These are phyloP conservation scores for Rosa lucieae DNA, from an alignment of 306 rosid species.

Conservation along the genomic window DNA sequence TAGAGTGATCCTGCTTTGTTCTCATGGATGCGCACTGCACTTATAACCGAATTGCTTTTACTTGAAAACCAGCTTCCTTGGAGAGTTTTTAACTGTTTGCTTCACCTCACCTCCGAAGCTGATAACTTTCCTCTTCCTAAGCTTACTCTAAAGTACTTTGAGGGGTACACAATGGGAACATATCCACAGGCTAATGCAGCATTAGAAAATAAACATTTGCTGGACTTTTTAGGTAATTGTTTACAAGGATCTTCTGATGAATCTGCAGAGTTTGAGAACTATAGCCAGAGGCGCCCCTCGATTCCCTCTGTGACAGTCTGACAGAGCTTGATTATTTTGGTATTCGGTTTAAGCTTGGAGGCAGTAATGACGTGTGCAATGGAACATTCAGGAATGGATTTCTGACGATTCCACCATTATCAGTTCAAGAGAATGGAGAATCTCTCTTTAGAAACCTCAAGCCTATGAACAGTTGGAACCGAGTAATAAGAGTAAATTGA, in stretches of 20 bases:
- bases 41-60: neutral
- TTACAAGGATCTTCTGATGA: neutral
- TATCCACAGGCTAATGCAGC: neutral
- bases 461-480: conserved; percentile 6
- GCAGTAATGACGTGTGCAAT: neutral
- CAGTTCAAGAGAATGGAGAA: neutral
- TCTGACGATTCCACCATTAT: neutral
- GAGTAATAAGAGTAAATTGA: neutral
- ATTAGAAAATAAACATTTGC: neutral
- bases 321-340: neutral
- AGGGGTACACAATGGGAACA: neutral
- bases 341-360: neutral
- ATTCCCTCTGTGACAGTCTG: neutral
- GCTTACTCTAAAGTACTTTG: neutral
- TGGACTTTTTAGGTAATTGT: neutral
- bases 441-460: conserved; percentile 9
- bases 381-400: neutral
- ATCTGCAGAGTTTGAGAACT: neutral
- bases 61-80: conserved; percentile 16
- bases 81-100: neutral
- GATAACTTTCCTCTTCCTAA: neutral
- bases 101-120: neutral
- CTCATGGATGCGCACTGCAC: neutral
- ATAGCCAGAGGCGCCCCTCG: neutral
- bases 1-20: neutral